phyloP scores from a whole-genome alignment of 345 rosid genomes.

The Eucalyptus curtisii region DNA sequence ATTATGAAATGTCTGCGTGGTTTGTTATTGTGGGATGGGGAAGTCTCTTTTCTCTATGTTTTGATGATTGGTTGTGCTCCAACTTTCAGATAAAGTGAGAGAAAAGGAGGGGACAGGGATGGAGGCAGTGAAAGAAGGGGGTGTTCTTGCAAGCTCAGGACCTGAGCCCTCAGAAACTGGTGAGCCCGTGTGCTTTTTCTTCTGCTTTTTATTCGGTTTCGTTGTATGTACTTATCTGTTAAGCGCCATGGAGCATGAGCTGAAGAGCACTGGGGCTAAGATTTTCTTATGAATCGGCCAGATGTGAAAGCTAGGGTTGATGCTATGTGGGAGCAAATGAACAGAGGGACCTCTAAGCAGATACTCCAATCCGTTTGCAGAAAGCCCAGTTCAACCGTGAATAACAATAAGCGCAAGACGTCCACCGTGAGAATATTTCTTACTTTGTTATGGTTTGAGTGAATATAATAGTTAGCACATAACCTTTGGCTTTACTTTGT shows the following conservation, averaged over 20 bases:
- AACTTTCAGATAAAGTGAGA: not conserved
- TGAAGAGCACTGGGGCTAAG: not conserved
- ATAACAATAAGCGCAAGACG: slow-evolving; percentile 6
- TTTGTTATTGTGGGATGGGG: not conserved
- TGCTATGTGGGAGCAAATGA: slow-evolving; percentile 62
- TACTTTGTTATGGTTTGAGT: not conserved
- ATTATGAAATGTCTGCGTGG: not conserved
- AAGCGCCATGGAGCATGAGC: not conserved
- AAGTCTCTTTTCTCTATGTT: not conserved
- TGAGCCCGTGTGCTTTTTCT: not conserved
- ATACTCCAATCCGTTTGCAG: slow-evolving; percentile 8
- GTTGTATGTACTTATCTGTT: not conserved
- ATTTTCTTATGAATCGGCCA: not conserved
- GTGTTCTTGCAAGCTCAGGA: slow-evolving; percentile 3
- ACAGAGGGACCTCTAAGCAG: slow-evolving; percentile 26
- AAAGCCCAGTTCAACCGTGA: slow-evolving; percentile 10
- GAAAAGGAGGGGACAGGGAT: not conserved
- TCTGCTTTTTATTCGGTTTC: not conserved
- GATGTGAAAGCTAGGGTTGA: slow-evolving; percentile 32
- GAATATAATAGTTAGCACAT: not conserved
- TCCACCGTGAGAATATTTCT: slow-evolving; percentile 24
- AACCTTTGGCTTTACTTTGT: not conserved
- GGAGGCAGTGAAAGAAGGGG: slow-evolving; percentile 9
- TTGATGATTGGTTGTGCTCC: not conserved
- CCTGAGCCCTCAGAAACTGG: slow-evolving; percentile 11